Base-by-base conservation (phyloP, 148 eudicot genomes). In the Rheum nobile region DNA sequence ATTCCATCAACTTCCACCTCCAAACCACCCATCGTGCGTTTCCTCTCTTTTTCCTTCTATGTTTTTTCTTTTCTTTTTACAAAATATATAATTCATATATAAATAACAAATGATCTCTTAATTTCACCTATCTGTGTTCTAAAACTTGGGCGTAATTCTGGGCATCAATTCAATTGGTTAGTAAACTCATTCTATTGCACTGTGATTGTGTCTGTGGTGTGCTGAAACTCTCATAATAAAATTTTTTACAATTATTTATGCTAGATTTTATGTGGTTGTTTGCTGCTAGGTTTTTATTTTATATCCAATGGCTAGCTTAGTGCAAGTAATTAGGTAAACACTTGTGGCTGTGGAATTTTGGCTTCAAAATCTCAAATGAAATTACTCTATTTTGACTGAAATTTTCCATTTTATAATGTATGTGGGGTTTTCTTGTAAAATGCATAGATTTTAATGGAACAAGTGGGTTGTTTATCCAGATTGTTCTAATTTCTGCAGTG, bases 1-100 rank as follows among this genome's bases (percentile, higher is more conserved):
- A 50, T 50, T 26, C 70, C 70, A 65, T 65, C 70, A 65, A 65
- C 70, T 31, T 32, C 39, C 39, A 14, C 31, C 70, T 65, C 41
- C 39, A 32, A 32, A 12, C 70, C 70, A 65, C 14, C 39, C n/a
- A 65, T 31, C 10, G 39, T 65, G 70, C 31, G 39, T 32, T 14
- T 65, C 3, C 70, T 34, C 63, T 1, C 63, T 55, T 54, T 54
- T 22, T 24, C 57, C 63, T 55, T 24, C 5, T 22, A 16, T 24
- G 8, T 17, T 55, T 55, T 17, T 5, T 65, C 7, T 59, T 59
- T 28, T 1, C 1, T 29, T 65, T 65, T 31, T 17, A 65, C 8
- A 41, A 41, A 41, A 41, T 8, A 9, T 41, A 41, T 41, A 41
- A 41, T 8, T 8, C 10, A 41, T 17, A 17, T 47, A 47, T 47